Percentiles rank a stretch among this genome's conserved stretches.
Conservation (phyloP, 176 grass and related monocot genomes). For the Bothriochloa decipiens region DNA sequence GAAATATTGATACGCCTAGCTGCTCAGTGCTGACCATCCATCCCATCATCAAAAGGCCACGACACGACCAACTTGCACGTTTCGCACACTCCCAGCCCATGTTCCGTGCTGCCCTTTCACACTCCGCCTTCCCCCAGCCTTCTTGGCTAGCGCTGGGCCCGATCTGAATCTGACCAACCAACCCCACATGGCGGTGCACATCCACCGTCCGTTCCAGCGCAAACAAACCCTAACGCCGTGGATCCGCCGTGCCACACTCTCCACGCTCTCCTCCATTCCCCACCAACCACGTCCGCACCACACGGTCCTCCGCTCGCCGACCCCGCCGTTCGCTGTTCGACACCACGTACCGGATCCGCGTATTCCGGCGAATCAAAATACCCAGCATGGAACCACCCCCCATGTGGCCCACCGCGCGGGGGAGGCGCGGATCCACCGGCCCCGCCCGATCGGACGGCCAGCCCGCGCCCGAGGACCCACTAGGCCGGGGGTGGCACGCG, state of each 20-base stretch:
- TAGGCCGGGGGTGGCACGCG: neutral
- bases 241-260: conserved; percentile 4
- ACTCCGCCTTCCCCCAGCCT: neutral
- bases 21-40: neutral
- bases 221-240: conserved; percentile 25
- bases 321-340: neutral
- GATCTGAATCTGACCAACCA: conserved; percentile 32
- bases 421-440: neutral
- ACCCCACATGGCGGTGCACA: conserved; percentile 10
- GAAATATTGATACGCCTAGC: neutral
- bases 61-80: conserved; percentile 32
- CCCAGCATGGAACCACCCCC: neutral
- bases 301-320: neutral
- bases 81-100: conserved; percentile 33
- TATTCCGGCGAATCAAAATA: conserved; percentile 1
- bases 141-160: neutral
- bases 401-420: conserved; percentile 26
- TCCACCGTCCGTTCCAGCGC: conserved; percentile 12
- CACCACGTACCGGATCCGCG: neutral
- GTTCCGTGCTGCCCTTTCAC: conserved; percentile 10
- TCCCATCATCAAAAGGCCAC: neutral
- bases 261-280: neutral
- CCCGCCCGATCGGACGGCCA: conserved; percentile 18
- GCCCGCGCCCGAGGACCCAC: neutral
- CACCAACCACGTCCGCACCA: conserved; percentile 11